Conservation (phyloP, 306 rosid species). For the Herpetospermum pedunculosum region DNA sequence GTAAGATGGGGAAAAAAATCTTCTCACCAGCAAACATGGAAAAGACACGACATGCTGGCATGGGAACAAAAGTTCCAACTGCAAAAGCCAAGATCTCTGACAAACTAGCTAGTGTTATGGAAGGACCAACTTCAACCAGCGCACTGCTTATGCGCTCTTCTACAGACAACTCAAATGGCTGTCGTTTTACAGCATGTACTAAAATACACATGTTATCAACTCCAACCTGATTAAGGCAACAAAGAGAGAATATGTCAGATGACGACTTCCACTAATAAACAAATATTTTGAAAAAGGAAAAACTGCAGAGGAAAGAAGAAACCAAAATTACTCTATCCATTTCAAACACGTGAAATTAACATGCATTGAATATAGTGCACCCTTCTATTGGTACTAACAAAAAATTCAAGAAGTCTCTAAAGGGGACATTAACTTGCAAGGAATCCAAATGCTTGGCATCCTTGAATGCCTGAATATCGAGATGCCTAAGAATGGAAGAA, state of each 20-base stretch:
- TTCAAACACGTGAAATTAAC: not conserved
- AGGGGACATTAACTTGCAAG: not conserved
- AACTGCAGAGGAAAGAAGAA: not conserved
- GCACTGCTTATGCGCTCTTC: slow-evolving; percentile 80
- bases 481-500: not conserved
- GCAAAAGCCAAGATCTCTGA: slow-evolving; percentile 94
- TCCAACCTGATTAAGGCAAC: slow-evolving; percentile 60
- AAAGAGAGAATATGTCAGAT: slow-evolving; percentile 15
- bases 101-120: slow-evolving; percentile 82
- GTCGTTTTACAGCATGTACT: slow-evolving; percentile 88
- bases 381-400: not conserved
- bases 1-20: slow-evolving; percentile 2
- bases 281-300: not conserved
- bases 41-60: slow-evolving; percentile 99
- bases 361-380: not conserved
- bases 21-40: slow-evolving; percentile 91
- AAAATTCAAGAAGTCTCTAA: not conserved
- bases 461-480: not conserved
- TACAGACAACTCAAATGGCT: slow-evolving; percentile 47
- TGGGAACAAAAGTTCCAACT: slow-evolving; percentile 79
- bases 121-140: slow-evolving; percentile 91
- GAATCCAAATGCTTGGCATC: not conserved
- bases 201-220: slow-evolving; percentile 97
- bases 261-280: slow-evolving; percentile 4
- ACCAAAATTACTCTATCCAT: not conserved